Evolutionary conservation across 306 rosid species (phyloP).

Genomic region (Rubus parviflorus): DNA sequence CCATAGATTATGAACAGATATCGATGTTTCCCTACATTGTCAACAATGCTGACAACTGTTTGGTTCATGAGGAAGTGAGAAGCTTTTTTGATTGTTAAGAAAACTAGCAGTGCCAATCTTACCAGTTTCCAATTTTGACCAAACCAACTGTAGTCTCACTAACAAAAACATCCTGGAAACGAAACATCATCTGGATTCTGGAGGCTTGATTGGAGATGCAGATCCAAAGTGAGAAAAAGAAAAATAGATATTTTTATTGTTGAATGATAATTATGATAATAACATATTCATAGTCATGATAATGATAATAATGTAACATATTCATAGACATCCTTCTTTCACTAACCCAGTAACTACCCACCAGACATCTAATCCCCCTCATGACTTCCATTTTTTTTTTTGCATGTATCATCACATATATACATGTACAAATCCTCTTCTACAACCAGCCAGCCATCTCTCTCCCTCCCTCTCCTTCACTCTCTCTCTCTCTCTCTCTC

Average conservation of each 20-base stretch:
- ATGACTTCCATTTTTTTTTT: slow-evolving; percentile 38
- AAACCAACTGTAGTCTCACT: not conserved
- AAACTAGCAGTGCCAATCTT: not conserved
- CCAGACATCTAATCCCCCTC: slow-evolving; percentile 59
- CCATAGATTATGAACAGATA: not conserved
- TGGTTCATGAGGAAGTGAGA: not conserved
- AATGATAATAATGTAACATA: slow-evolving; percentile 36
- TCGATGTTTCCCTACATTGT: not conserved
- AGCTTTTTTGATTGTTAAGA: not conserved
- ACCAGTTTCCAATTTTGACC: not conserved
- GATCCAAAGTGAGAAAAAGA: not conserved
- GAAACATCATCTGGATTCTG: not conserved
- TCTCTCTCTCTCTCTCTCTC: not conserved
- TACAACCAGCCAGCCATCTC: slow-evolving; percentile 42
- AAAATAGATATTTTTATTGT: slow-evolving; percentile 58
- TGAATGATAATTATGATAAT: slow-evolving; percentile 33
- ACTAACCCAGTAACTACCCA: slow-evolving; percentile 56
- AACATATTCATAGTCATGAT: slow-evolving; percentile 29
- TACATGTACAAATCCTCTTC: slow-evolving; percentile 54
- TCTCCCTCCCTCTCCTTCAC: slow-evolving; percentile 9
- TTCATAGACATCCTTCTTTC: slow-evolving; percentile 47
- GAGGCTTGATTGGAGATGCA: not conserved
- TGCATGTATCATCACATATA: slow-evolving; percentile 73
- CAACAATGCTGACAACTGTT: not conserved
- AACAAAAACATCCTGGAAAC: not conserved